Percentiles rank a stretch among this genome's conserved stretches.
Evolutionary conservation across 1,284 basidiomycete genomes (phyloP).

Genomic region (Rhodotorula sp.): DNA sequence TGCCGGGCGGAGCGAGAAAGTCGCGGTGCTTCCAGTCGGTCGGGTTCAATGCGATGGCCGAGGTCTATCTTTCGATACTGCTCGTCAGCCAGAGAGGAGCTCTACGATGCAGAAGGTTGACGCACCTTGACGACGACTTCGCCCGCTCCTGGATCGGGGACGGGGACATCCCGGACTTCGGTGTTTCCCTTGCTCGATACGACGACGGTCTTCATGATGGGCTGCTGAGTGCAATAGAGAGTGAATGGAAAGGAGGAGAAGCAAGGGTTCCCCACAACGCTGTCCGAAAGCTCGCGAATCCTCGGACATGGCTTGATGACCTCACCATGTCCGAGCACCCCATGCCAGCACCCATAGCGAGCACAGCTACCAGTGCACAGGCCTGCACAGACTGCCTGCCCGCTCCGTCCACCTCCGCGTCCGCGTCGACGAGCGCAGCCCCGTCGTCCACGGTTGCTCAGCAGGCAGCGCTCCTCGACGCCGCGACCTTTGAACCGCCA

Average conservation of each 20-base stretch:
- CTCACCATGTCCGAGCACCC: too few relatives aligned
- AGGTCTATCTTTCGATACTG: conserved; percentile 3
- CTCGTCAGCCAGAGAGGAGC: neutral
- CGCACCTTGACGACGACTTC: conserved; percentile 34
- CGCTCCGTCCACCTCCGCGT: neutral
- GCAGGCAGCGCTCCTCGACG: conserved; percentile 15
- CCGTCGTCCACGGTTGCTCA: neutral
- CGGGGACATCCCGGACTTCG: conserved; percentile 12
- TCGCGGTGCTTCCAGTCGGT: conserved; percentile 49
- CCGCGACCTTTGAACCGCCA: conserved; percentile 24
- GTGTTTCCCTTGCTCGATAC: conserved; percentile 17
- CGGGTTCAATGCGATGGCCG: conserved; percentile 39
- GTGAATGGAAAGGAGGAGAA: neutral
- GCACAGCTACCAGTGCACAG: neutral
- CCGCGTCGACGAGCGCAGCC: neutral
- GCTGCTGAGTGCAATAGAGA: neutral
- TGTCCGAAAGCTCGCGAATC: too few relatives aligned
- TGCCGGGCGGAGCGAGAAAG: conserved; percentile 44
- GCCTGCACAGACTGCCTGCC: conserved; percentile 15
- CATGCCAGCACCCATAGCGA: too few relatives aligned
- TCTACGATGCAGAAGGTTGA: neutral
- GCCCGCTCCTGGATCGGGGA: conserved; percentile 4
- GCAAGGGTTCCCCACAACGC: neutral
- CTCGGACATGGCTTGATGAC: too few relatives aligned
- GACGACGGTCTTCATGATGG: conserved; percentile 16